Percentiles rank a stretch among this genome's conserved stretches.
Evolutionary conservation across 805 yeast species (phyloP).

Genomic region (Starmerella geochares): DNA sequence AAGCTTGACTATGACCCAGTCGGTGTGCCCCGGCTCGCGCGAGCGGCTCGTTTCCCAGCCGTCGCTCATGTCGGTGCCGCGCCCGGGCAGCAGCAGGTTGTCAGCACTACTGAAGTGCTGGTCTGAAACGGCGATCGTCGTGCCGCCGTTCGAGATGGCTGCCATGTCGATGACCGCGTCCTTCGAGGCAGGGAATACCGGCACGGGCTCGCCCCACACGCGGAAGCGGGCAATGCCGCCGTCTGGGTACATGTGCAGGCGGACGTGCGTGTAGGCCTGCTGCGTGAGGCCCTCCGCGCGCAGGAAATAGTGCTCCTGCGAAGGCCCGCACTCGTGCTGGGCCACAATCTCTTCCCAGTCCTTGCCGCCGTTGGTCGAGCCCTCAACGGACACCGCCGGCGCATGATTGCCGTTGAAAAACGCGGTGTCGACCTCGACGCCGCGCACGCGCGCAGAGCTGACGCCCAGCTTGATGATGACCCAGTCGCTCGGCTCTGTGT

Average conservation of each 20-base stretch:
- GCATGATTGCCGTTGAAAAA: constrained; percentile 94
- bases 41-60: constrained; percentile 98
- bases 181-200: constrained; percentile 48
- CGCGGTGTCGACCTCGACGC: constrained; percentile 86
- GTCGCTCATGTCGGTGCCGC: constrained; percentile 93
- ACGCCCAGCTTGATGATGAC: constrained; percentile 78
- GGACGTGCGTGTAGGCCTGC: constrained; percentile 61
- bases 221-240: constrained; percentile 97
- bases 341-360: constrained; percentile 65
- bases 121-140: constrained; percentile 71
- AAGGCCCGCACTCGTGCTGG: constrained; percentile 76
- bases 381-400: constrained; percentile 80
- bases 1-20: constrained; percentile 79
- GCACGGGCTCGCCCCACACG: constrained; percentile 71
- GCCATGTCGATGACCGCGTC: constrained; percentile 58
- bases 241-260: constrained; percentile 90
- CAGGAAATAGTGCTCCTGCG: constrained; percentile 72
- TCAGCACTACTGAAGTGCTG: constrained; percentile 92
- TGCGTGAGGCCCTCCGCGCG: constrained; percentile 48
- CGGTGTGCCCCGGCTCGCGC: constrained; percentile 70
- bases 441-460: constrained; percentile 63
- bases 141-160: constrained; percentile 77
- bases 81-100: constrained; percentile 80
- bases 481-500: constrained; percentile 75
- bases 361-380: constrained; percentile 34